phyloP scores from a whole-genome alignment of 495 filamentous ascomycete genomes.

The Penicillium arizonense region DNA sequence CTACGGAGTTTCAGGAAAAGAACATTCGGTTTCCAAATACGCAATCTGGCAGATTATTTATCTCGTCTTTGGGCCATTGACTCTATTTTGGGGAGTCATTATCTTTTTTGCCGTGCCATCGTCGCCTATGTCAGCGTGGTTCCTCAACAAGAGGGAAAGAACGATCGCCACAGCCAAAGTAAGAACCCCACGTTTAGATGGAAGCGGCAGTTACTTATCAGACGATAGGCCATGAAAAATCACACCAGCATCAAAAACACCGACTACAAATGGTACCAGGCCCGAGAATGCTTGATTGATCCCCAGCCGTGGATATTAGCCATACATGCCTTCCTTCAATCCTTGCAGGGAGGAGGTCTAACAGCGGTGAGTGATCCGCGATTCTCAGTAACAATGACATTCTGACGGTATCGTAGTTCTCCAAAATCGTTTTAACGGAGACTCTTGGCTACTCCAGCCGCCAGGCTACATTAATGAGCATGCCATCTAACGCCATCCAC shows the following conservation, averaged over 20 bases:
- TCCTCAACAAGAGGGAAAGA: neutral
- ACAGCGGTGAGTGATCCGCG: constrained; percentile 3
- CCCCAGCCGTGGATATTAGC: constrained; percentile 10
- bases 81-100: neutral
- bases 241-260: constrained; percentile 8
- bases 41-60: constrained; percentile 2
- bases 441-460: constrained; percentile 10
- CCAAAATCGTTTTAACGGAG: constrained; percentile 13
- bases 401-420: constrained; percentile 3
- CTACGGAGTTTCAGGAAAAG: neutral
- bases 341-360: constrained; percentile 8
- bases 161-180: neutral
- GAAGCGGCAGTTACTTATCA: neutral
- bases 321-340: constrained; percentile 7
- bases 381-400: neutral
- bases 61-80: constrained; percentile 4
- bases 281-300: constrained; percentile 6
- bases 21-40: neutral
- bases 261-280: constrained; percentile 10
- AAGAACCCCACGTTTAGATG: neutral
- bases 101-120: constrained; percentile 4
- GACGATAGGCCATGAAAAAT: constrained; percentile 2
- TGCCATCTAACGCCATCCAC: constrained; percentile 13
- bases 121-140: constrained; percentile 8
- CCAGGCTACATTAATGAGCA: constrained; percentile 6